phyloP scores from a whole-genome alignment of 495 filamentous ascomycete species.

The Neurospora hispaniola region DNA sequence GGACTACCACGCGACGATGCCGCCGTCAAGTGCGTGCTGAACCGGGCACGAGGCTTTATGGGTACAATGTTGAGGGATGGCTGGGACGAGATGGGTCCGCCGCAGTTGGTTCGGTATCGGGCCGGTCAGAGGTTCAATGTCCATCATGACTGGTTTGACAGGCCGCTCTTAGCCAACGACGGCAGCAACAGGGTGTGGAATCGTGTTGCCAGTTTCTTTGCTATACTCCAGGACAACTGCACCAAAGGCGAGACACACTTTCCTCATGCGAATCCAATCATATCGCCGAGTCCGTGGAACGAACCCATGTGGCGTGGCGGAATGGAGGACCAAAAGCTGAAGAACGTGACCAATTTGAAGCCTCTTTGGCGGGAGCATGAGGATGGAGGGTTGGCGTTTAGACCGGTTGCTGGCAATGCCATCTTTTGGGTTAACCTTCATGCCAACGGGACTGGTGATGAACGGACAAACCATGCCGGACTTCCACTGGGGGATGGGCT shows the following conservation, averaged over 20 bases:
- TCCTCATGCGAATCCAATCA: constrained; percentile 26
- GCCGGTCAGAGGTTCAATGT: constrained; percentile 34
- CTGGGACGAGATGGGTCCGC: constrained; percentile 37
- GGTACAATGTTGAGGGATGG: constrained; percentile 33
- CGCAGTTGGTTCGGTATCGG: constrained; percentile 40
- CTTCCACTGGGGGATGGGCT: constrained; percentile 34
- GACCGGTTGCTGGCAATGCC: constrained; percentile 40
- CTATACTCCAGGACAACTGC: constrained; percentile 32
- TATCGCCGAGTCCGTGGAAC: constrained; percentile 8
- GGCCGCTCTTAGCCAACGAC: constrained; percentile 15
- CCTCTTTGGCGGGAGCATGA: constrained; percentile 34
- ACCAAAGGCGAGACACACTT: constrained; percentile 39
- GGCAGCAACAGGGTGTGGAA: constrained; percentile 27
- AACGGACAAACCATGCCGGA: constrained; percentile 39
- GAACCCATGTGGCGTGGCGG: constrained; percentile 15
- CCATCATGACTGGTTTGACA: constrained; percentile 39
- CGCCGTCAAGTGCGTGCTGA: constrained; percentile 32
- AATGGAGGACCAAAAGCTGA: neutral
- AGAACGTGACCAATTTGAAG: constrained; percentile 2
- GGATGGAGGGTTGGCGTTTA: constrained; percentile 41
- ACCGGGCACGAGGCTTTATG: constrained; percentile 29
- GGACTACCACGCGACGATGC: constrained; percentile 32
- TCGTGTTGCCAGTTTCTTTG: constrained; percentile 39
- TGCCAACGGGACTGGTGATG: constrained; percentile 36
- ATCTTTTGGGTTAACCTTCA: constrained; percentile 46